Percentiles rank a stretch among this genome's conserved stretches.
Evolutionary conservation across 495 filamentous ascomycete genomes (phyloP).

Genomic region (Tuber aestivum): DNA sequence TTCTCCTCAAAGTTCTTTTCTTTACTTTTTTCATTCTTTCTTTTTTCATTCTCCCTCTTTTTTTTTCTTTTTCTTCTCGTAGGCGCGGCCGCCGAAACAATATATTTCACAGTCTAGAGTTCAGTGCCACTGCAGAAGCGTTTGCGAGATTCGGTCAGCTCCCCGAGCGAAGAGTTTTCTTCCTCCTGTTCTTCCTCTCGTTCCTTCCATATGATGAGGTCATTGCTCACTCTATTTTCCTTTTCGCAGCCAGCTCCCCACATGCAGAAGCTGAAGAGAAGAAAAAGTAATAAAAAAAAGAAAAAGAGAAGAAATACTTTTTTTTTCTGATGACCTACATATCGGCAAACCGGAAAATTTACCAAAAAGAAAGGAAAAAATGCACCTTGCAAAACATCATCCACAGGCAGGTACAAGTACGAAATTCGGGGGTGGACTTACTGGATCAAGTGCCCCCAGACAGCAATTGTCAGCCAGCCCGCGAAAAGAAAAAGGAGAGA

Average conservation of each 20-base stretch:
- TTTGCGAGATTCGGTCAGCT: slow-evolving; percentile 3
- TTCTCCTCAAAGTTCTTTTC: background rate
- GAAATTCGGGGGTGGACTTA: background rate
- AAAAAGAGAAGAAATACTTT: background rate
- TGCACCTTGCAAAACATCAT: slow-evolving; percentile 2
- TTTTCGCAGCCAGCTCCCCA: background rate
- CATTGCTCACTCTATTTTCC: background rate
- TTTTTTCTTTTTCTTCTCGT: background rate
- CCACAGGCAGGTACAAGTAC: background rate
- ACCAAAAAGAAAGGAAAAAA: background rate
- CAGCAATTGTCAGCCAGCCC: background rate
- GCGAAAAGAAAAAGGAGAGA: background rate
- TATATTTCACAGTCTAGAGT: background rate
- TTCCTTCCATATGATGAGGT: slow-evolving; percentile 3
- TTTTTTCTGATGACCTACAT: background rate
- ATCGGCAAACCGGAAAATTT: background rate
- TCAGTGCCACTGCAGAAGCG: background rate
- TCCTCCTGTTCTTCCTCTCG: background rate
- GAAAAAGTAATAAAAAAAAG: background rate
- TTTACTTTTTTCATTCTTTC: background rate
- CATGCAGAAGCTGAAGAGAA: slow-evolving; percentile 4
- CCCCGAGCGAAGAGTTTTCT: background rate
- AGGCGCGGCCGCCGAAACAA: slow-evolving; percentile 1
- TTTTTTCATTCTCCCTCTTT: too few relatives aligned
- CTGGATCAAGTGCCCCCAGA: background rate